Evolutionary conservation across 805 yeast genomes (phyloP).

Genomic region (Metschnikowia baotianmanensis): DNA sequence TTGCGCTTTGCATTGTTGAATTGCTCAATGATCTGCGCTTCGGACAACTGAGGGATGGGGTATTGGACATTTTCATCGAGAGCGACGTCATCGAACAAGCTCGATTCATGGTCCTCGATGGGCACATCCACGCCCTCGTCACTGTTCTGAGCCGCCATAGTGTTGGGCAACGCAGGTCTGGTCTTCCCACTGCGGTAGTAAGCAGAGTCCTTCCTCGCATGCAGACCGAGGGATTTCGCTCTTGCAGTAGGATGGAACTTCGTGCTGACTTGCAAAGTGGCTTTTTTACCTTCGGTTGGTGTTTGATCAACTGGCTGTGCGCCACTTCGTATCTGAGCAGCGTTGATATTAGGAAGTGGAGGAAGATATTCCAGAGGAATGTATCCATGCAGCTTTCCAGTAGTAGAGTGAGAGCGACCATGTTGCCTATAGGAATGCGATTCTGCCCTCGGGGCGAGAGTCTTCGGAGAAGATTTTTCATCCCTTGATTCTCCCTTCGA

Average conservation of each 20-base stretch:
- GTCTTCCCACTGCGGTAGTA: constrained; percentile 20
- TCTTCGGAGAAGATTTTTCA: constrained; percentile 1
- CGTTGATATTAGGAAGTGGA: constrained; percentile 43
- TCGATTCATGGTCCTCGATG: constrained; percentile 35
- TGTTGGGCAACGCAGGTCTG: constrained; percentile 47
- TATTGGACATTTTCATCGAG: constrained; percentile 36
- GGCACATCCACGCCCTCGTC: constrained; percentile 34
- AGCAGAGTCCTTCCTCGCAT: constrained; percentile 61
- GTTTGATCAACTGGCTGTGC: constrained; percentile 4
- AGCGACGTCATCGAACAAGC: constrained; percentile 55
- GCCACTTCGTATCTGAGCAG: constrained; percentile 25
- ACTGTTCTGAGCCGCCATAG: constrained; percentile 42
- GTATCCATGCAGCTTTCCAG: constrained; percentile 35
- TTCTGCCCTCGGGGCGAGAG: constrained; percentile 3
- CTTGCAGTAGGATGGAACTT: constrained; percentile 77
- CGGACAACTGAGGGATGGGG: constrained; percentile 37
- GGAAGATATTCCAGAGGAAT: constrained; percentile 43
- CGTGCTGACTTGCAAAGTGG: constrained; percentile 4
- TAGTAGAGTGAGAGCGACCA: constrained; percentile 24
- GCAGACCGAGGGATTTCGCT: constrained; percentile 81
- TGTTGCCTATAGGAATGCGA: constrained; percentile 32
- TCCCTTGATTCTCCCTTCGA: constrained; percentile 2
- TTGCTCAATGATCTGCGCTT: constrained; percentile 42
- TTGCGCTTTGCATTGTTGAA: constrained; percentile 61
- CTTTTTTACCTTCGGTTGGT: background rate